Conservation (phyloP, 495 filamentous ascomycete genomes). For the Lentithecium fluviatile region DNA sequence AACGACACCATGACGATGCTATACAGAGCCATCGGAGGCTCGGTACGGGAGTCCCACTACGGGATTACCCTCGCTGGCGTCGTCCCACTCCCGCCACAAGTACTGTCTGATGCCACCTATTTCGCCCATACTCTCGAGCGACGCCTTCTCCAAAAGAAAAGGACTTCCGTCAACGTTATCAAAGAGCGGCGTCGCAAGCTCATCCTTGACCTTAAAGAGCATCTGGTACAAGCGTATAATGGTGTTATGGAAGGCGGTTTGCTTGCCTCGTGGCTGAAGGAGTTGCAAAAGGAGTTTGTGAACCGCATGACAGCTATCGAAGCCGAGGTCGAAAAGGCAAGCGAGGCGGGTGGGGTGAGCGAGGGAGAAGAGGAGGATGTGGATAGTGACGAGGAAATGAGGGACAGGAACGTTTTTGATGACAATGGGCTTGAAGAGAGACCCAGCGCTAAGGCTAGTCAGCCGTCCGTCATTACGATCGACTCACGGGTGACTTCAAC, state of each 20-base stretch:
- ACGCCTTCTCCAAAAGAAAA: slow-evolving; percentile 55
- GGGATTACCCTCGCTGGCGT: slow-evolving; percentile 74
- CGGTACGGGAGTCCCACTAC: slow-evolving; percentile 71
- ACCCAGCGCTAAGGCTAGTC: slow-evolving; percentile 6
- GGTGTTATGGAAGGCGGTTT: slow-evolving; percentile 65
- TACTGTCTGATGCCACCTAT: slow-evolving; percentile 65
- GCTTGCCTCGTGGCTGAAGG: slow-evolving; percentile 63
- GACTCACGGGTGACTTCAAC: not conserved
- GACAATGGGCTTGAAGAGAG: slow-evolving; percentile 4
- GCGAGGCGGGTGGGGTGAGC: slow-evolving; percentile 30
- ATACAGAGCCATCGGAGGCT: slow-evolving; percentile 73
- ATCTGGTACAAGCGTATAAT: slow-evolving; percentile 66
- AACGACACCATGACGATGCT: slow-evolving; percentile 70
- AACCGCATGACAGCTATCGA: slow-evolving; percentile 66
- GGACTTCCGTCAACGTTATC: slow-evolving; percentile 53
- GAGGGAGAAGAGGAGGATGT: slow-evolving; percentile 23
- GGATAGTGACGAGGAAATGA: slow-evolving; percentile 20
- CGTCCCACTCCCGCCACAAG: slow-evolving; percentile 65
- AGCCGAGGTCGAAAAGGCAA: not conserved
- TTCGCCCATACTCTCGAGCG: slow-evolving; percentile 62
- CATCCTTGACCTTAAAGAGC: slow-evolving; percentile 70
- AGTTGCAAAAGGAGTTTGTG: slow-evolving; percentile 75
- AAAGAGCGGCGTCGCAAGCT: slow-evolving; percentile 66
- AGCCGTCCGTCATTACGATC: slow-evolving; percentile 21
- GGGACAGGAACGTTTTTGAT: not conserved